phyloP scores from a whole-genome alignment of 768 basidiomycete genomes.

The Russula sp. region DNA sequence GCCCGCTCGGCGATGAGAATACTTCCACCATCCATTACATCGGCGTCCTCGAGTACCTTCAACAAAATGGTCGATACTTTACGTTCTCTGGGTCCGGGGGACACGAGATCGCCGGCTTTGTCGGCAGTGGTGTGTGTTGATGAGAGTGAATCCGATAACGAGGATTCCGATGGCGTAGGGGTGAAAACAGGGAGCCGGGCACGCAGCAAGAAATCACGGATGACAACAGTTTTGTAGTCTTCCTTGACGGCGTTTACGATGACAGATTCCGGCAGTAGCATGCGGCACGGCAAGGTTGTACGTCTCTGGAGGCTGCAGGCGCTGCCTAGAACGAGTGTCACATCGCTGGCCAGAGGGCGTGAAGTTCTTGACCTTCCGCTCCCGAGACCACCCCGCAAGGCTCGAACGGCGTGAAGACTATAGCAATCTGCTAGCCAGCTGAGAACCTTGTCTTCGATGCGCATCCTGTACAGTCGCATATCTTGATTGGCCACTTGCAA shows the following conservation, averaged over 20 bases:
- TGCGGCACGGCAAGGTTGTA: slow-evolving; percentile 41
- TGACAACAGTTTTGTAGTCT: slow-evolving; percentile 48
- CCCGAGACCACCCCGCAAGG: slow-evolving; percentile 33
- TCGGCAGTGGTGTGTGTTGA: background rate
- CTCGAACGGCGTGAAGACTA: slow-evolving; percentile 39
- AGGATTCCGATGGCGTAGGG: slow-evolving; percentile 17
- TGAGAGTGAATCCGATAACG: background rate
- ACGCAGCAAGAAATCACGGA: slow-evolving; percentile 65
- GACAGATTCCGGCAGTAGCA: slow-evolving; percentile 62
- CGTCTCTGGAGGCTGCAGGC: slow-evolving; percentile 52
- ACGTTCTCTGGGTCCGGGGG: slow-evolving; percentile 53
- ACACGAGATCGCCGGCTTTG: slow-evolving; percentile 33
- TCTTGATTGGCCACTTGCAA: slow-evolving; percentile 73
- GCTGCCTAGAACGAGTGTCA: slow-evolving; percentile 55
- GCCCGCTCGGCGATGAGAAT: slow-evolving; percentile 56
- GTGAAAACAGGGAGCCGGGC: slow-evolving; percentile 50
- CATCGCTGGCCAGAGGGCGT: slow-evolving; percentile 50
- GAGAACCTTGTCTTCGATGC: slow-evolving; percentile 80
- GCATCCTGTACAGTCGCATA: slow-evolving; percentile 75
- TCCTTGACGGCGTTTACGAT: slow-evolving; percentile 58
- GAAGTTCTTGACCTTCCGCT: slow-evolving; percentile 41
- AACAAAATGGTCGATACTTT: slow-evolving; percentile 56
- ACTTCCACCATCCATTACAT: slow-evolving; percentile 31
- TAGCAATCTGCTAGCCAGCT: slow-evolving; percentile 77
- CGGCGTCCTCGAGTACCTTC: slow-evolving; percentile 54